phyloP scores from a whole-genome alignment of 768 basidiomycete species.

The Lactarius quietus region DNA sequence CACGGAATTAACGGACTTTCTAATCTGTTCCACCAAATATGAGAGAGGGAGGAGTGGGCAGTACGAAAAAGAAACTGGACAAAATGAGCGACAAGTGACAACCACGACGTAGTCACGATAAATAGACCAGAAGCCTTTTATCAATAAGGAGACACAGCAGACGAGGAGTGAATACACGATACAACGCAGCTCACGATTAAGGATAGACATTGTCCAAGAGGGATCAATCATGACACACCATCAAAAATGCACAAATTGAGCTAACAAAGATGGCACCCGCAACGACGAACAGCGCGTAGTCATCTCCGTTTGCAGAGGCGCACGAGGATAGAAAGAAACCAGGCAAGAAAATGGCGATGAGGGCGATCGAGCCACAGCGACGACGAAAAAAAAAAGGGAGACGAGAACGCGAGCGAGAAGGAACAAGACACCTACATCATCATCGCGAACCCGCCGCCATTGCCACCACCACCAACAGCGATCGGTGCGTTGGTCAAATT shows the following conservation, averaged over 20 bases:
- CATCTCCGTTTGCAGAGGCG: slow-evolving; percentile 15
- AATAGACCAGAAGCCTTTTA: slow-evolving; percentile 9
- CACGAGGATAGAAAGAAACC: slow-evolving; percentile 6
- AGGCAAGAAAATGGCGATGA: slow-evolving; percentile 9
- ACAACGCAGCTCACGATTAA: slow-evolving; percentile 15
- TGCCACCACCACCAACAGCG: slow-evolving; percentile 37
- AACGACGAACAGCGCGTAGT: neutral
- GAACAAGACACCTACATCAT: slow-evolving; percentile 31
- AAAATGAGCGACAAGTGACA: slow-evolving; percentile 14
- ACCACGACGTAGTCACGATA: slow-evolving; percentile 8
- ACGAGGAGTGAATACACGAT: slow-evolving; percentile 16
- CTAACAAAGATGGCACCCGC: slow-evolving; percentile 1
- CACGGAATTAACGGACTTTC: slow-evolving; percentile 13
- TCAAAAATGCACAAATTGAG: neutral
- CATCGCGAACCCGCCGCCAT: slow-evolving; percentile 38
- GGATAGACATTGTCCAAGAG: slow-evolving; percentile 17
- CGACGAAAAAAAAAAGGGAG: slow-evolving; percentile 1
- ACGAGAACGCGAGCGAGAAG: neutral
- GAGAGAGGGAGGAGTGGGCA: neutral
- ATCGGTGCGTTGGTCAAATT: slow-evolving; percentile 36
- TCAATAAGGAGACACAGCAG: slow-evolving; percentile 5
- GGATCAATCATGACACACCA: slow-evolving; percentile 6
- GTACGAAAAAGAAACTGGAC: neutral
- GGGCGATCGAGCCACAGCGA: slow-evolving; percentile 13
- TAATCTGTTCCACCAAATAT: slow-evolving; percentile 8